Base-by-base conservation (phyloP, 345 rosid species). In the Aegle marmelos region DNA sequence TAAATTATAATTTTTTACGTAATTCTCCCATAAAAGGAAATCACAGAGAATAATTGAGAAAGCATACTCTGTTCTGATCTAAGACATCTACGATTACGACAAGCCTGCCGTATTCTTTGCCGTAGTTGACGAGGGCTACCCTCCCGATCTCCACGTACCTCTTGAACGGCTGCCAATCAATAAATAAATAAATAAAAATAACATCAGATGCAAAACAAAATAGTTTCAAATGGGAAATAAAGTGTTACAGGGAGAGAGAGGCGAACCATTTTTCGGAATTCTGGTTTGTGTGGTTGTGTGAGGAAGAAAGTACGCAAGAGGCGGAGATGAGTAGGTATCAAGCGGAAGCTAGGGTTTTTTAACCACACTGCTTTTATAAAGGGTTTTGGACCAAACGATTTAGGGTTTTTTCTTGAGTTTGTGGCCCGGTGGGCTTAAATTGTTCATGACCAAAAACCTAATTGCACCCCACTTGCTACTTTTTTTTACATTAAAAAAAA, bases 71-170 rank as follows among this genome's bases (percentile, higher is more conserved):
- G 90, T 94, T 94, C 86, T 94, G 97, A 76, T 92, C 96, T 77
- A 92, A 77, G 39, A 94, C 94, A 80, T 94, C 97, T 75, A 94
- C 98, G 80, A 94, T 91, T 59, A 94, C 98, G 1, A 94, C 97
- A 54, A 94, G 93, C 87, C 81, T 90, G 11, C 97, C 94, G 37
- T 91, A 94, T 24, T 94, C 98, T 75, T 89, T 85, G 4, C 98
- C 95, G 78, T 94, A 94, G 90, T 92, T 94, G 79, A 94, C 90
- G 2, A 94, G 91, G 7, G 95, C 97, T 10, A 92, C 98, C 76
- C 97, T 84, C 27, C 97, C 98, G 73, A 94, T 94, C 95, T 94
- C 98, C 9, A 94, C 95, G 82, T 83, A 92, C 79, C 98, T 90
- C 89, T 94, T 92, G 89, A 94, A 94, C 31, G 93, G 91, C 98